These are phyloP conservation scores for Cladophialophora immunda DNA, from an alignment of 2,329 filamentous ascomycete species.

Conservation along the genomic window DNA sequence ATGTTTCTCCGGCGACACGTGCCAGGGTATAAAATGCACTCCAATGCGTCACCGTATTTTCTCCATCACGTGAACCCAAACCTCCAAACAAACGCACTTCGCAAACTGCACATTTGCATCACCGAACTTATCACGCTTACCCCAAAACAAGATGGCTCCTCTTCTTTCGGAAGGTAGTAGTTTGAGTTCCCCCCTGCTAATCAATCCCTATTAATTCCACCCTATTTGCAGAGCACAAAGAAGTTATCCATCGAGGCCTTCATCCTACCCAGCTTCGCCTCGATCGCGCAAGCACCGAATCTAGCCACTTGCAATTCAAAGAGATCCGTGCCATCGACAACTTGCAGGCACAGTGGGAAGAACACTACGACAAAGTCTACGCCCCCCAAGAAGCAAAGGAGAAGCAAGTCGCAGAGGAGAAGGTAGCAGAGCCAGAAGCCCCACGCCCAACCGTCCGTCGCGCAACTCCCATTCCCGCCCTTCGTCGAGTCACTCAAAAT, in stretches of 20 bases:
- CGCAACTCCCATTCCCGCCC: not conserved
- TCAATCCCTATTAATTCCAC: constrained; percentile 24
- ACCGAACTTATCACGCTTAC: not conserved
- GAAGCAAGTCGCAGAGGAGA: not conserved
- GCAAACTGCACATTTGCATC: not conserved
- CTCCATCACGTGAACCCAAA: constrained; percentile 1
- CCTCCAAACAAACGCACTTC: constrained; percentile 8
- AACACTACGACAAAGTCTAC: constrained; percentile 1
- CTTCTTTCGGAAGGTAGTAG: constrained; percentile 6
- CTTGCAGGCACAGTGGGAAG: constrained; percentile 16
- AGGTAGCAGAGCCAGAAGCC: constrained; percentile 9
- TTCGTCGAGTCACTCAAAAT: constrained; percentile 23
- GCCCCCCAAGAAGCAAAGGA: constrained; percentile 1
- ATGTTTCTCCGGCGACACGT: constrained; percentile 4
- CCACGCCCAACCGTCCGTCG: constrained; percentile 14
- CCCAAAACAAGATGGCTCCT: constrained; percentile 25
- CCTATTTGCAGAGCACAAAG: constrained; percentile 27
- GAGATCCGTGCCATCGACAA: constrained; percentile 9
- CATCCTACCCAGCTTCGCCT: constrained; percentile 32
- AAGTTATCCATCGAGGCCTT: constrained; percentile 23
- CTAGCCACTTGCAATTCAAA: constrained; percentile 1
- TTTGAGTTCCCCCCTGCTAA: constrained; percentile 27
- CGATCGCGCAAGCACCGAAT: constrained; percentile 1
- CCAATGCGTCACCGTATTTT: constrained; percentile 10
- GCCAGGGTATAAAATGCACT: not conserved